Percentiles rank a stretch among this genome's conserved stretches.
Conservation (phyloP, 2,329 filamentous ascomycete genomes). For the Apiospora kogelbergensis region DNA sequence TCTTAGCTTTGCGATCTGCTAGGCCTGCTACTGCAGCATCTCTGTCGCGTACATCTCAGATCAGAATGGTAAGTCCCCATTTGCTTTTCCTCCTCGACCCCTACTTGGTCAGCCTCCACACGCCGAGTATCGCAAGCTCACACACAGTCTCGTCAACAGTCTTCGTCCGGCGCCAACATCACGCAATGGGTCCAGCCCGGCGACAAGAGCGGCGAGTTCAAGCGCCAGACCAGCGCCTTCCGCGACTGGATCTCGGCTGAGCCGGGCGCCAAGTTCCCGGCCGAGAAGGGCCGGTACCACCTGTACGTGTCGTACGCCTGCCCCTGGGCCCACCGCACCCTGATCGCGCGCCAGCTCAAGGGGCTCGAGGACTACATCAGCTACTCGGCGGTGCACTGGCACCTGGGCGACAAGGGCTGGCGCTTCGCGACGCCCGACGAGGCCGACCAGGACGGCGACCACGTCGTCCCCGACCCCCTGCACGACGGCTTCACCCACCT, state of each 20-base stretch:
- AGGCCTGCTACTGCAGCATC: not conserved
- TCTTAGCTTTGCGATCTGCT: not conserved
- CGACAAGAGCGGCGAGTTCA: slow-evolving; percentile 88
- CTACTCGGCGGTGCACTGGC: slow-evolving; percentile 87
- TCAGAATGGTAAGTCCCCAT: slow-evolving; percentile 26
- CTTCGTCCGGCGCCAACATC: slow-evolving; percentile 49
- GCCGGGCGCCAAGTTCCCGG: slow-evolving; percentile 71
- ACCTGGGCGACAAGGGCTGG: slow-evolving; percentile 75
- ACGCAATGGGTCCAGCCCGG: slow-evolving; percentile 80
- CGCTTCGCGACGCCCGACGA: slow-evolving; percentile 71
- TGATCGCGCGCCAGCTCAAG: slow-evolving; percentile 89
- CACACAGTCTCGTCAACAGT: not conserved
- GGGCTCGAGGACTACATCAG: slow-evolving; percentile 83
- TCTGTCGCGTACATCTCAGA: slow-evolving; percentile 9
- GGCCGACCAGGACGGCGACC: slow-evolving; percentile 53
- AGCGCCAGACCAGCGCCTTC: slow-evolving; percentile 81
- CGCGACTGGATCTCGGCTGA: slow-evolving; percentile 76
- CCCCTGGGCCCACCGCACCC: slow-evolving; percentile 86
- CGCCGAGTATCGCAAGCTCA: not conserved
- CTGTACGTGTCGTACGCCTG: slow-evolving; percentile 94
- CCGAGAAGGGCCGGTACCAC: slow-evolving; percentile 89
- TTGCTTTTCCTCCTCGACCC: not conserved
- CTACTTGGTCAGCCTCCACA: not conserved
- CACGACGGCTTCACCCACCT: slow-evolving; percentile 70
- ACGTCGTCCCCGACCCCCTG: slow-evolving; percentile 66